These are phyloP conservation scores for Phytophthora megakarya DNA, from an alignment of 352 stramenopile genomes.

Conservation along the genomic window DNA sequence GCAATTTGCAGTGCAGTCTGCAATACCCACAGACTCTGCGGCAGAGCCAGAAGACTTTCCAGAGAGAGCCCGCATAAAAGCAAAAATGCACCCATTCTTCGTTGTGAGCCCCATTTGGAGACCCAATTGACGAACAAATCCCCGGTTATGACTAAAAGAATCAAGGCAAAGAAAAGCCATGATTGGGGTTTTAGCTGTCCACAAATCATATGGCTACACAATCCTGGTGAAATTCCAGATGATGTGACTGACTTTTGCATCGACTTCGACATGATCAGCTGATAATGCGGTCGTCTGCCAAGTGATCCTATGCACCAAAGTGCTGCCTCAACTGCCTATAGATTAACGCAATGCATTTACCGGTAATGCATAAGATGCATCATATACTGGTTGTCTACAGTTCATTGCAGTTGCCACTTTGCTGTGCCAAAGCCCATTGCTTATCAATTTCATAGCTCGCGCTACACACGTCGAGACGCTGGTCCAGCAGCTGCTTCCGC, in stretches of 20 bases:
- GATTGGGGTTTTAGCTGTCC: constrained; percentile 11
- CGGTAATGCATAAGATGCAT: neutral
- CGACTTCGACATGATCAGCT: constrained; percentile 4
- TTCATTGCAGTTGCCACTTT: neutral
- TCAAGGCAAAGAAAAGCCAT: constrained; percentile 13
- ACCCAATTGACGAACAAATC: constrained; percentile 1
- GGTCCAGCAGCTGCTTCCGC: constrained; percentile 11
- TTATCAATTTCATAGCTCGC: neutral
- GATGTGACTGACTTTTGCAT: constrained; percentile 27
- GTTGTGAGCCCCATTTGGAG: neutral
- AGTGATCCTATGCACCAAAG: neutral
- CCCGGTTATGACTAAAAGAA: constrained; percentile 20
- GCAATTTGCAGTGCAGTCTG: too few species aligned
- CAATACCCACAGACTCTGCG: too few species aligned
- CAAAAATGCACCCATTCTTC: neutral
- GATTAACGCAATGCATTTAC: neutral
- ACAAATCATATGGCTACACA: constrained; percentile 29
- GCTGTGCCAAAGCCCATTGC: neutral
- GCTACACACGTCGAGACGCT: neutral
- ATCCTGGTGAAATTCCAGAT: constrained; percentile 35
- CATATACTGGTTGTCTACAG: too few species aligned
- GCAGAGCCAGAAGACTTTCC: neutral
- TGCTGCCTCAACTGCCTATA: neutral
- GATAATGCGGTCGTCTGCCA: neutral
- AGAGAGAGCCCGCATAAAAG: neutral